These are phyloP conservation scores for Turritis glabra DNA, from an alignment of 345 rosid species.

Conservation along the genomic window DNA sequence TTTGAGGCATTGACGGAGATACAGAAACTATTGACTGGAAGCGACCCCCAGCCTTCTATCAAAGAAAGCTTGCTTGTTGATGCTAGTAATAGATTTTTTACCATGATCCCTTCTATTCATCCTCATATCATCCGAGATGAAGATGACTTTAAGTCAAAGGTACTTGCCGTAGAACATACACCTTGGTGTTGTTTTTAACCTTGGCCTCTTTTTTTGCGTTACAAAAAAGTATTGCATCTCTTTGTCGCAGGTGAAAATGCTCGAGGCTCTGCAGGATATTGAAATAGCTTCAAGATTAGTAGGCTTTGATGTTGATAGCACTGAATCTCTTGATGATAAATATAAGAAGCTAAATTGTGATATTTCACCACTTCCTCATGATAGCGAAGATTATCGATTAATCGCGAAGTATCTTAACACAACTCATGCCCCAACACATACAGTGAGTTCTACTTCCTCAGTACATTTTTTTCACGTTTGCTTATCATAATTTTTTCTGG, in stretches of 20 bases:
- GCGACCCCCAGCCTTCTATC: constrained; percentile 46
- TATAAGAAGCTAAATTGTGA: constrained; percentile 70
- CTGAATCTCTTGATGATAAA: constrained; percentile 83
- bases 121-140: constrained; percentile 87
- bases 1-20: constrained; percentile 91
- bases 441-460: constrained; percentile 37
- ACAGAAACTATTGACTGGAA: constrained; percentile 66
- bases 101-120: constrained; percentile 86
- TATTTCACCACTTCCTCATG: constrained; percentile 76
- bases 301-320: constrained; percentile 80
- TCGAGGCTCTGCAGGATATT: constrained; percentile 94
- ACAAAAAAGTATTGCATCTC: constrained; percentile 14
- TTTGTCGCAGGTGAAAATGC: constrained; percentile 82
- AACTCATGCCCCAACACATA: constrained; percentile 96
- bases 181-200: not conserved
- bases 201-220: not conserved
- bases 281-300: constrained; percentile 97
- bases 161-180: constrained; percentile 25
- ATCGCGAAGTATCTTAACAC: constrained; percentile 75
- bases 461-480: not conserved
- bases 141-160: constrained; percentile 90
- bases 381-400: constrained; percentile 72
- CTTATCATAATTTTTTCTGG: constrained; percentile 6
- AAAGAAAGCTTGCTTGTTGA: constrained; percentile 81
- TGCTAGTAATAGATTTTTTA: constrained; percentile 96